These are phyloP conservation scores for Russula earlei DNA, from an alignment of 768 basidiomycete species.

Conservation along the genomic window DNA sequence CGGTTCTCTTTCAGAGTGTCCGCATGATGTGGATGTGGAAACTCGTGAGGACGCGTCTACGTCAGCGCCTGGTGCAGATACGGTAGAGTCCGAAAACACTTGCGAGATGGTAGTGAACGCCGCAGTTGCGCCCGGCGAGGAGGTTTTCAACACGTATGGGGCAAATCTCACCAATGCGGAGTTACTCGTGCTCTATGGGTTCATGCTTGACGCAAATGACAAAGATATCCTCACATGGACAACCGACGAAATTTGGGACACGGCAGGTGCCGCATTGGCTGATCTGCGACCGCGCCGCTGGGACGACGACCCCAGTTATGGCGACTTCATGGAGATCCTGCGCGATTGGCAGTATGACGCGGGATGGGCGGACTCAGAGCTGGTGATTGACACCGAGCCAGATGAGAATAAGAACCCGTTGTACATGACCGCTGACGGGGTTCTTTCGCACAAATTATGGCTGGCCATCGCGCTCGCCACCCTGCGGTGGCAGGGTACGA, in stretches of 20 bases:
- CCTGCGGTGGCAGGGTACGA: not conserved
- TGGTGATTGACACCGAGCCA: conserved; percentile 10
- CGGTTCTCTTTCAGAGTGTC: conserved; percentile 57
- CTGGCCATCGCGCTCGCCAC: conserved; percentile 10
- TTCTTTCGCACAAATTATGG: conserved; percentile 17
- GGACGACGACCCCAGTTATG: conserved; percentile 1
- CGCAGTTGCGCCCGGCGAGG: conserved; percentile 38
- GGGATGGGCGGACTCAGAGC: conserved; percentile 14
- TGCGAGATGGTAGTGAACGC: conserved; percentile 59
- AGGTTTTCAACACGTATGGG: conserved; percentile 78
- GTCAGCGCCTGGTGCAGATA: not conserved
- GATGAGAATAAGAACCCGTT: conserved; percentile 1
- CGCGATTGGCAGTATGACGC: conserved; percentile 14
- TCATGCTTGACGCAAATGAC: conserved; percentile 64
- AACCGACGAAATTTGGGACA: conserved; percentile 19
- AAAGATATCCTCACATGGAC: conserved; percentile 41
- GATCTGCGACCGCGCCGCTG: conserved; percentile 1
- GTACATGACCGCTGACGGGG: conserved; percentile 18
- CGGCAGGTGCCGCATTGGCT: conserved; percentile 16
- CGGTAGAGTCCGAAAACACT: conserved; percentile 21
- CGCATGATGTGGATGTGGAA: conserved; percentile 53
- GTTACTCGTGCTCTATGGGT: conserved; percentile 63
- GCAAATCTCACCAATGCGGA: conserved; percentile 53
- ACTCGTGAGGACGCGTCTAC: not conserved
- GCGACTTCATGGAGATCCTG: conserved; percentile 14